Evolutionary conservation across 1,284 basidiomycete genomes (phyloP), one percentile per base, ranked within the genome.

Genomic region (Pseudozyma sp.): DNA sequence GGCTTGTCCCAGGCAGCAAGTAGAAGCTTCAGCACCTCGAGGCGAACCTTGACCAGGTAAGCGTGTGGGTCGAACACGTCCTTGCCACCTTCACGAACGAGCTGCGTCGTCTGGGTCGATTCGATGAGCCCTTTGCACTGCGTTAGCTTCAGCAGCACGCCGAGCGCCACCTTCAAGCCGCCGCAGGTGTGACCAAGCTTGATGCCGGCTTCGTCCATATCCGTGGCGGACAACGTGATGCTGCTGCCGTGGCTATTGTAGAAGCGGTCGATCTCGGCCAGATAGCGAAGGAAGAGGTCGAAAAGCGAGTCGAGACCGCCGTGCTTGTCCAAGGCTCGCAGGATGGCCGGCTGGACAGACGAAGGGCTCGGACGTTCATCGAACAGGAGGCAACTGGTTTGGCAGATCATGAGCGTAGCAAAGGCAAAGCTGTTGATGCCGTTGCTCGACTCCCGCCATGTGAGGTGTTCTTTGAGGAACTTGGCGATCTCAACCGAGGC

Each of bases 71-170:
- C 91, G 75, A 96, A 97, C 83, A 63, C 64, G 19, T 72, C 76
- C 10, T 53, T 55, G 31, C 69, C 58, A 19, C 60, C 68, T 5
- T 73, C 62, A 19, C 69, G 60, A 40, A 62, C 54, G 19, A 93
- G 88, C 19, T 92, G 86, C 3, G 88, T 84, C 0, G 94, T 96
- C 84, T 98, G 94, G 1, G 90, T 88, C 11, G 93, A 92, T 66
- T 97, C 94, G 60, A 94, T 88, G 29, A 97, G 87, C 13, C 92
- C 89, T 76, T 92, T 92, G 34, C 92, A 89, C 1, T 91, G 91
- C 31, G 93, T 88, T 49, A 98, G 87, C 8, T 91, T 90, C 61
- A 90, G 88, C 34, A 98, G 86, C 37, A 97, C 86, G 70, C 92
- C 89, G 29, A 97, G 87, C 0, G 90, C 90, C 44, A 94, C 90